Conservation (phyloP, 495 filamentous ascomycete genomes). For the Cercophora newfieldiana region DNA sequence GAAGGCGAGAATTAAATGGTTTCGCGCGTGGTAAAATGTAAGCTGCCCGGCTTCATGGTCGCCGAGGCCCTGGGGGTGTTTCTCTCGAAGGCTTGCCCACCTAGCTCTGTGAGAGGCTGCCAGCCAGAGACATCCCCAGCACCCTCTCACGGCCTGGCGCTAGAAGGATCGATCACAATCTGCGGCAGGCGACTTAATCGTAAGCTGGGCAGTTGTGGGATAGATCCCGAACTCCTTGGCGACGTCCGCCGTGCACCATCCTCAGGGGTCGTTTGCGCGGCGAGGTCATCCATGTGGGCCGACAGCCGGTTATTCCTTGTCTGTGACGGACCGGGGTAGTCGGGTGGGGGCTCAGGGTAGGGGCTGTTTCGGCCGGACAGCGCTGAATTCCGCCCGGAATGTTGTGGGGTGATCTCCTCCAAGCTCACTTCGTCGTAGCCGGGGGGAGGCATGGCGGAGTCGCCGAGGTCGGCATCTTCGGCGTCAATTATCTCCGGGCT, state of each 20-base stretch:
- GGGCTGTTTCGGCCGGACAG: constrained; percentile 39
- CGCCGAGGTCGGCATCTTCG: constrained; percentile 48
- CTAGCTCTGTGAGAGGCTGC: neutral
- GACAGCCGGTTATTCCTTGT: constrained; percentile 35
- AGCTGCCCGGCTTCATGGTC: too few relatives aligned
- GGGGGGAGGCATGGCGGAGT: constrained; percentile 51
- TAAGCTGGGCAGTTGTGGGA: constrained; percentile 47
- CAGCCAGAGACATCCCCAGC: too few relatives aligned
- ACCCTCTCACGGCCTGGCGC: constrained; percentile 39
- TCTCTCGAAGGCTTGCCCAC: too few relatives aligned
- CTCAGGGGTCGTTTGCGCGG: constrained; percentile 16
- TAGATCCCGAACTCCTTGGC: constrained; percentile 34
- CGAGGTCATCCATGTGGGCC: constrained; percentile 33
- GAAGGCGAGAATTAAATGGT: neutral
- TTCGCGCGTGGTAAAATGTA: neutral
- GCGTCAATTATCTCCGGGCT: constrained; percentile 46
- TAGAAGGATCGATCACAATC: constrained; percentile 55
- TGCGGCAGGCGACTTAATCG: constrained; percentile 45
- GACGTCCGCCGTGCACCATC: constrained; percentile 25
- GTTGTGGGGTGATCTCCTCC: constrained; percentile 37
- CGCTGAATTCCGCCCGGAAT: constrained; percentile 33
- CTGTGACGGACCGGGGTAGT: constrained; percentile 44
- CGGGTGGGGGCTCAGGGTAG: constrained; percentile 49
- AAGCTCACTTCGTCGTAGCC: constrained; percentile 58
- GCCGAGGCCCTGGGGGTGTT: too few relatives aligned